Evolutionary conservation across 257 asterid genomes (phyloP), one percentile per base, ranked within the genome.

Genomic region (Solanum microdontum): DNA sequence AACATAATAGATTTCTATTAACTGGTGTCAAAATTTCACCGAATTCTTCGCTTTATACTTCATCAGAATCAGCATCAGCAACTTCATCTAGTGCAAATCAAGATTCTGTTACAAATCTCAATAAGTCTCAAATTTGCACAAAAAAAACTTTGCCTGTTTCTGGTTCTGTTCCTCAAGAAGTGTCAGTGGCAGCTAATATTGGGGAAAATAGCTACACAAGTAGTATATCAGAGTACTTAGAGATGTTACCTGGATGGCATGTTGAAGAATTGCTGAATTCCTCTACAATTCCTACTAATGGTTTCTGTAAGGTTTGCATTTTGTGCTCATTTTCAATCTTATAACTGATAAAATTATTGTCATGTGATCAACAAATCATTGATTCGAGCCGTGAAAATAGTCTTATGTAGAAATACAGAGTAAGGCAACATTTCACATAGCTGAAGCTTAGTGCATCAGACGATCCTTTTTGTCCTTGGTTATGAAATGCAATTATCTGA

Each of bases 221-320:
- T 66, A 93, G 95, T 90, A 93, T 96, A 85, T 94, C 99, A 0
- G 99, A 97, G 87, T 95, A 95, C 85, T 87, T 97, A 23, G 97
- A 94, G 83, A 95, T 82, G 87, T 64, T 95, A 17, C 99, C 99
- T 1, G 98, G 98, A 4, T 97, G 98, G 98, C 98, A 92, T 19
- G 97, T 95, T 23, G 99, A 97, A 79, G 98, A 97, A 45, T 91
- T 97, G 73, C 92, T 97, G 60, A 96, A 94, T 87, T 89, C 93
- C 19, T 90, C 98, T 24, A 74, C 93, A 45, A 80, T 80, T 45
- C 90, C 94, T 51, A 69, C 95, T 40, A 32, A 26, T 90, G 89
- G 91, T 90, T 89, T 91, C 90, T 91, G 82, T 73, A 92, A 94
- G 98, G 98, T 96, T 87, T 85, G 94, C 86, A 69, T 87, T 86